phyloP scores from a whole-genome alignment of 192 early-diverging fungal species.

The Geranomyces michiganensis region DNA sequence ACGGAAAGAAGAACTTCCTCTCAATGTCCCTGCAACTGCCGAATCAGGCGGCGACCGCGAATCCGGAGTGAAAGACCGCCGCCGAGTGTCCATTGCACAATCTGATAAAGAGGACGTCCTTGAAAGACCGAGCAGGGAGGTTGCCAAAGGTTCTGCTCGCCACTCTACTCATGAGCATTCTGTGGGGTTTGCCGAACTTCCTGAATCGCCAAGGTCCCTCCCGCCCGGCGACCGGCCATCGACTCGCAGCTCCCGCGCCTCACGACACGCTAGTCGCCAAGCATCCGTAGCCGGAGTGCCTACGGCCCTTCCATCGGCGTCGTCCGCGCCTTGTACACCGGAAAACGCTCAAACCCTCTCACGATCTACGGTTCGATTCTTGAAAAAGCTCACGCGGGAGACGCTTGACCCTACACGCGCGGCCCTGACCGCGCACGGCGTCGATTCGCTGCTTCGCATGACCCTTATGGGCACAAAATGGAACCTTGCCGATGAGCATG shows the following conservation, averaged over 20 bases:
- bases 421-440: slow-evolving; percentile 7
- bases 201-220: neutral
- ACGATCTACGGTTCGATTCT: slow-evolving; percentile 36
- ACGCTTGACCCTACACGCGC: neutral
- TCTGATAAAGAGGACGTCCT: too few species aligned
- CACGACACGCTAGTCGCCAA: slow-evolving; percentile 4
- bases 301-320: neutral
- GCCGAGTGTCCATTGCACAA: too few species aligned
- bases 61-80: too few species aligned
- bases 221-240: neutral
- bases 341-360: slow-evolving; percentile 31
- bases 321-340: neutral
- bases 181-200: too few species aligned
- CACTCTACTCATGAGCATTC: neutral
- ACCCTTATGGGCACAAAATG: slow-evolving; percentile 38
- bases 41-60: too few species aligned
- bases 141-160: neutral
- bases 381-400: slow-evolving; percentile 45
- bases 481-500: neutral
- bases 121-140: neutral
- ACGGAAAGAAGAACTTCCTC: too few species aligned
- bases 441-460: slow-evolving; percentile 28
- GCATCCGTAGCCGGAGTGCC: neutral
- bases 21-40: too few species aligned
- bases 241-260: too few species aligned